Evolutionary conservation across 75 land plant genomes (phyloP), one percentile per base, ranked within the genome.

Genomic region (Chamaecyparis obtusa): DNA sequence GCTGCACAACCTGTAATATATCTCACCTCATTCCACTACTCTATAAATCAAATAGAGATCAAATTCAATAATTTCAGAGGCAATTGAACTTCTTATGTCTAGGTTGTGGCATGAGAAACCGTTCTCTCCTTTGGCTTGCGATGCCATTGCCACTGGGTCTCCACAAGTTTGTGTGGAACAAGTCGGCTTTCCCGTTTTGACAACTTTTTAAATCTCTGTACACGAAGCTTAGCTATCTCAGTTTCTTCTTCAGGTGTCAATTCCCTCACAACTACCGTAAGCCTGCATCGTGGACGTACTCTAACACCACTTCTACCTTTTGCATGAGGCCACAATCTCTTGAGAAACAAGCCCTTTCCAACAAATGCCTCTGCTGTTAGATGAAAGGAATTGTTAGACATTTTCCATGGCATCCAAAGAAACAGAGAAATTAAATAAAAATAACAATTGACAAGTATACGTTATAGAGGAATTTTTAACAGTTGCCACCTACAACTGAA

Each of bases 291-390:
- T 15, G 98, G 94, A 39, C 91, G 95, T 49, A 84, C 89, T 91
- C 81, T 95, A 37, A 92, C 90, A 2, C 99, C 99, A 86, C 75
- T 69, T 88, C 89, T 93, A 30, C 97, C 96, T 87, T 95, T 97
- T 32, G 97, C 92, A 88, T 98, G 99, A 72, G 88, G 88, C 9
- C 91, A 91, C 48, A 95, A 39, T 39, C 95, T 89, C 89, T 95
- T 96, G 83, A 91, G 78, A 82, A 88, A 98, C 36, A 92, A 86
- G 17, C 99, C 99, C 87, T 98, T 98, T 3, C 99, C 99, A 19
- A 97, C 99, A 92, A 95, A 98, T 69, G 99, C 99, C 89, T 98
- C 98, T 64, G 94, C 99, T 98, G 91, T 17, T 5, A 90, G 11
- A 86, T 86, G 32, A 49, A 4, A 86, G 24, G 15, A 44, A 87